A percentile compares a stretch with the other conserved stretches of the same genome.
Evolutionary conservation across 305 asterid genomes (phyloP).

Genomic region (Salvia sclarea): DNA sequence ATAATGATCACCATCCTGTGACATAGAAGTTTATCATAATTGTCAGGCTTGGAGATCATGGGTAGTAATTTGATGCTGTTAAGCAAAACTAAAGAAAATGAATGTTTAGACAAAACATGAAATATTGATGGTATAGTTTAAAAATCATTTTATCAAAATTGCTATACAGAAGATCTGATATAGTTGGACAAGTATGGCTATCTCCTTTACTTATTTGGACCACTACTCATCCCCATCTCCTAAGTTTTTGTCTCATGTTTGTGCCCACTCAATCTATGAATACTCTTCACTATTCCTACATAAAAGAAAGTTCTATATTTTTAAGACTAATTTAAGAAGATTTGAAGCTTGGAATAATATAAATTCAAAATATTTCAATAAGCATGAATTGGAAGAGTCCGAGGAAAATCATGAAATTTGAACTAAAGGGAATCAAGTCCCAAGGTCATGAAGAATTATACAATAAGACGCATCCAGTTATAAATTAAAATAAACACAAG

Average conservation of each 20-base stretch:
- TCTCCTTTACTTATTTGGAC: neutral
- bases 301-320: neutral
- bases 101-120: neutral
- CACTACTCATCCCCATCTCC: neutral
- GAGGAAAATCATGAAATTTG: neutral
- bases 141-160: neutral
- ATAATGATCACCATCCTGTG: too few species aligned
- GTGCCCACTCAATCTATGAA: neutral
- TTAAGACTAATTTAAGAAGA: neutral
- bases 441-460: neutral
- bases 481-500: neutral
- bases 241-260: neutral
- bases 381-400: neutral
- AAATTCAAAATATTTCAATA: neutral
- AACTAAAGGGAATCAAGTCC: neutral
- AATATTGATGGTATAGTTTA: neutral
- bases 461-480: too few species aligned
- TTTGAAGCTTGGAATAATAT: neutral
- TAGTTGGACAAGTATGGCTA: neutral
- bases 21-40: neutral
- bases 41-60: neutral
- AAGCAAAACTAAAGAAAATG: too few species aligned
- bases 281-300: neutral
- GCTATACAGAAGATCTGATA: neutral
- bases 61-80: neutral